These are phyloP conservation scores for Paecilomyces variotii DNA, from an alignment of 2,329 filamentous ascomycete genomes.

Conservation along the genomic window DNA sequence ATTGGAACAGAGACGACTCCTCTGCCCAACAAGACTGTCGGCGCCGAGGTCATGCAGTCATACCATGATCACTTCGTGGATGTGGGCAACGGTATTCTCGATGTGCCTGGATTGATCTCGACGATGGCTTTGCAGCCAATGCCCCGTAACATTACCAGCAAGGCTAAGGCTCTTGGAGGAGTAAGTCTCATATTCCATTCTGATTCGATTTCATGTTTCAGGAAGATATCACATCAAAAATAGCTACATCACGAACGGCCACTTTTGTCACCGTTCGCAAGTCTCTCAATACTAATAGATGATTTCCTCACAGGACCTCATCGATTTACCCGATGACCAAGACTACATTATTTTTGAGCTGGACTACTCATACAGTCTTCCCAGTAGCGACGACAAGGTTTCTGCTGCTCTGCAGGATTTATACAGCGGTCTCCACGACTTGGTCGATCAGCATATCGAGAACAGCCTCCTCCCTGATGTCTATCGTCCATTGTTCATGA, in stretches of 20 bases:
- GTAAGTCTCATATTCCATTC: slow-evolving; percentile 16
- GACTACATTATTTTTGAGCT: slow-evolving; percentile 40
- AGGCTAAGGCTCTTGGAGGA: slow-evolving; percentile 25
- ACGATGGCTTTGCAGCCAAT: slow-evolving; percentile 31
- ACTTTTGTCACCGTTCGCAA: too few species aligned
- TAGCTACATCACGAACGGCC: slow-evolving; percentile 1
- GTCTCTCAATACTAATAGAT: too few species aligned
- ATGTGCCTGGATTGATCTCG: slow-evolving; percentile 20
- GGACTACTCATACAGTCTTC: slow-evolving; percentile 33
- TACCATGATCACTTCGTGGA: slow-evolving; percentile 27
- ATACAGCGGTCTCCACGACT: slow-evolving; percentile 27
- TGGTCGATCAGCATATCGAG: slow-evolving; percentile 25
- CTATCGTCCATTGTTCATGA: slow-evolving; percentile 41
- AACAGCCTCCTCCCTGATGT: slow-evolving; percentile 29
- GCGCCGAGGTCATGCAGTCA: slow-evolving; percentile 20
- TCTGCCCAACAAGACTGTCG: slow-evolving; percentile 22
- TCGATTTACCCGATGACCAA: slow-evolving; percentile 31
- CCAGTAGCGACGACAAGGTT: slow-evolving; percentile 27
- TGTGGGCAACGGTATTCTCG: slow-evolving; percentile 17
- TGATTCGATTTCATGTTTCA: not conserved
- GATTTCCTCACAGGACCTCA: slow-evolving; percentile 23
- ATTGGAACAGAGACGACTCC: slow-evolving; percentile 34
- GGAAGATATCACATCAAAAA: not conserved
- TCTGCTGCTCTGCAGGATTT: slow-evolving; percentile 31
- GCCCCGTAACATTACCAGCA: slow-evolving; percentile 23